A percentile compares a stretch with the other conserved stretches of the same genome.
phyloP scores from a whole-genome alignment of 176 grass and related monocot species.

The Pontederia crassipes region DNA sequence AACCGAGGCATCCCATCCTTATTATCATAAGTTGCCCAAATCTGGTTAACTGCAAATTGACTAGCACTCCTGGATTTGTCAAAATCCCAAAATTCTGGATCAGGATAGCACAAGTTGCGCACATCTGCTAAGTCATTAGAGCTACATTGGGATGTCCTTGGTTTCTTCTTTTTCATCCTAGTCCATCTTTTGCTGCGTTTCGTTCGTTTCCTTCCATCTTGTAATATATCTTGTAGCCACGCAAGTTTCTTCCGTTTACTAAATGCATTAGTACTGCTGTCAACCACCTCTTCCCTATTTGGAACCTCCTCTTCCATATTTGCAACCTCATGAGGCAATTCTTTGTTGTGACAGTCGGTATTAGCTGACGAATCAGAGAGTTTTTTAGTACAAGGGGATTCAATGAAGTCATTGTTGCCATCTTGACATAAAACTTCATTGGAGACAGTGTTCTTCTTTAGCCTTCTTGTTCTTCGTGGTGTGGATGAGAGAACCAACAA shows the following conservation, averaged over 20 bases:
- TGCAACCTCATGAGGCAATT: background rate
- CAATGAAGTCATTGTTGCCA: background rate
- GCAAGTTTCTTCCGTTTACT: background rate
- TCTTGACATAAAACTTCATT: background rate
- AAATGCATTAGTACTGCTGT: background rate
- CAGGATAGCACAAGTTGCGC: conserved; percentile 35
- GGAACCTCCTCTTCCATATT: background rate
- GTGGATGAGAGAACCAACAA: too few relatives aligned
- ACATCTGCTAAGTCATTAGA: conserved; percentile 3
- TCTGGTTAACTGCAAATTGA: conserved; percentile 56
- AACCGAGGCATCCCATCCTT: conserved; percentile 86
- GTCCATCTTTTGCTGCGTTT: background rate
- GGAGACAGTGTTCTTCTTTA: too few relatives aligned
- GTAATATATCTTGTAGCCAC: background rate
- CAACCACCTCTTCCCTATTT: conserved; percentile 3
- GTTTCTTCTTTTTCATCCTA: background rate
- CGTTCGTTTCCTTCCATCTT: background rate
- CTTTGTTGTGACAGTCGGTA: background rate
- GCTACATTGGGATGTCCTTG: background rate
- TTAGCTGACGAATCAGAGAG: background rate
- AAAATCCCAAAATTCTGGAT: conserved; percentile 83
- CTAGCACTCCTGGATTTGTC: conserved; percentile 50
- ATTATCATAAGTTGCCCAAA: conserved; percentile 85
- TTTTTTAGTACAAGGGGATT: conserved; percentile 2
- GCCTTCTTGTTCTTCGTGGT: too few relatives aligned